Evolutionary conservation across 192 early-diverging fungal species (phyloP), one percentile per base, ranked within the genome.

Genomic region (Backusella circina): DNA sequence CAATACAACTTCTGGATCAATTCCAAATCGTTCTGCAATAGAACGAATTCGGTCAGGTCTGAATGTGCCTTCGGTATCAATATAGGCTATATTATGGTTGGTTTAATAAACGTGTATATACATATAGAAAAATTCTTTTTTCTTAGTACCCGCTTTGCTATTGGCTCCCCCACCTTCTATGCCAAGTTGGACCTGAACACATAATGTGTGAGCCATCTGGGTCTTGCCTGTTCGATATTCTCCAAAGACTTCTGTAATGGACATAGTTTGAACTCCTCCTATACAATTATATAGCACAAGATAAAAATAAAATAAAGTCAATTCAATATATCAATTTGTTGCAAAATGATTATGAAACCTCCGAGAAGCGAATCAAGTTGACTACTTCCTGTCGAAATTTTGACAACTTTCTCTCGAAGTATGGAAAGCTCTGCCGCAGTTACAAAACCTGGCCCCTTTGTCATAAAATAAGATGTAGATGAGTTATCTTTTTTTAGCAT

Each of bases 141-240:
- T 73, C 26, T 50, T 32, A n/a, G 70, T 65, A 73, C 70, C 51
- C 78, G 89, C 90, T 83, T 94, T 93, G 33, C 94, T 92, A 37
- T 90, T 89, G 18, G 87, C 91, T 41, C 95, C 95, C 23, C 95
- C 95, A 85, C 91, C 88, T 5, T 71, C 65, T 2, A 74, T 21
- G 1, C 93, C 91, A n/a, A 96, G 85, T 66, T 96, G 95, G 26
- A 85, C 89, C 2, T 84, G 84, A 6, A 95, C 93, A 76, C 92
- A 93, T 12, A 96, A 77, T 0, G 94, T 96, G 71, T 94, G 94
- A 12, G 84, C 86, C 2, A 96, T 77, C 78, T 96, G 93, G 1
- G 93, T 96, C 73, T 96, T 96, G 1, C 94, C 94, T 7, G 94
- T 96, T 32, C 94, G 81, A 78, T 93, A 96, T 77, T 95, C 93